Conservation (phyloP, 1,284 basidiomycete genomes). For the Exsudoporus floridanus region DNA sequence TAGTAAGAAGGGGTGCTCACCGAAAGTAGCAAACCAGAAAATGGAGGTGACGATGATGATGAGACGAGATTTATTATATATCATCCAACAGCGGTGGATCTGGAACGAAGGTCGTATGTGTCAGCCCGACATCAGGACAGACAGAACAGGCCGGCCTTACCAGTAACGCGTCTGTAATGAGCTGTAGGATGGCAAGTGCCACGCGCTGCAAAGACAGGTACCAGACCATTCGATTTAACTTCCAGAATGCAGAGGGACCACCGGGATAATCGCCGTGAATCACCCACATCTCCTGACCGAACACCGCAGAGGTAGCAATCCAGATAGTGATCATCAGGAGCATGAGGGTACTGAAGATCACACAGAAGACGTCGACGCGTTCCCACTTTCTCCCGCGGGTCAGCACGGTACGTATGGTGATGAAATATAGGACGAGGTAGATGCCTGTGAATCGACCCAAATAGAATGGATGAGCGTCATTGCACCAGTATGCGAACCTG, state of each 20-base stretch:
- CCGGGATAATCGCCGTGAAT: too few species aligned
- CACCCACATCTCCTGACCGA: neutral
- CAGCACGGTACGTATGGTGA: neutral
- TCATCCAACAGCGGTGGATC: neutral
- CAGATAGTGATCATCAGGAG: neutral
- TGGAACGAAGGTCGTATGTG: neutral
- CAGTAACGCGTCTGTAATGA: slow-evolving; percentile 1
- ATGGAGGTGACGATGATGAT: neutral
- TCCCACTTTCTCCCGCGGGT: neutral
- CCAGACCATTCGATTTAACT: neutral
- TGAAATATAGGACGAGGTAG: neutral
- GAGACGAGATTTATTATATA: neutral
- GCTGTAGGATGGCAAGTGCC: neutral
- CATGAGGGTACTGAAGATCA: slow-evolving; percentile 1
- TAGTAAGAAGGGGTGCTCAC: neutral
- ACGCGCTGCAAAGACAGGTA: neutral
- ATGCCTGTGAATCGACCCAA: too few species aligned
- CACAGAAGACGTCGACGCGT: neutral
- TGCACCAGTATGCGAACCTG: neutral
- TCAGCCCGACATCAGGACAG: neutral
- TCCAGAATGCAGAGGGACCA: neutral
- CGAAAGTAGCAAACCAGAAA: neutral
- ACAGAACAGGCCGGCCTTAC: neutral
- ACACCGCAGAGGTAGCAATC: neutral
- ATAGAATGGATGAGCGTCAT: neutral